A percentile compares a stretch with the other conserved stretches of the same genome.
phyloP scores from a whole-genome alignment of 768 basidiomycete genomes.

The Hysterangium stoloniferum region DNA sequence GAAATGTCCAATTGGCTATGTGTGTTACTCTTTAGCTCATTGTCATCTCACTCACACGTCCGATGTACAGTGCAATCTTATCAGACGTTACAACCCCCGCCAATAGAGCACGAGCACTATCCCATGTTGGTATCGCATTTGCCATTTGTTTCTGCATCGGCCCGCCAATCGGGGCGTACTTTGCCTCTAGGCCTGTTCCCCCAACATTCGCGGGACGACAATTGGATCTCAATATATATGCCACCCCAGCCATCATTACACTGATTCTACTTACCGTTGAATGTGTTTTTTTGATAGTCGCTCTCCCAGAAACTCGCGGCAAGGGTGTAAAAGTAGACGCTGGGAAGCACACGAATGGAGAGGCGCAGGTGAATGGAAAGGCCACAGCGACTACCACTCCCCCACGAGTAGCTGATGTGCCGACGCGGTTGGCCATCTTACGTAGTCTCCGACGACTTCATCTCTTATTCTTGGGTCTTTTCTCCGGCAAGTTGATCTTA shows the following conservation, averaged over 20 bases:
- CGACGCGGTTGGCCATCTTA: conserved; percentile 26
- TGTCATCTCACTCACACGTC: conserved; percentile 3
- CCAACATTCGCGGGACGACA: conserved; percentile 44
- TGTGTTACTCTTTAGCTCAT: conserved; percentile 31
- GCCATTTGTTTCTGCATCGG: conserved; percentile 91
- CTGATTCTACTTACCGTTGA: conserved; percentile 70
- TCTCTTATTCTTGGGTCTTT: conserved; percentile 79
- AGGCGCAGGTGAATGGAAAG: conserved; percentile 10
- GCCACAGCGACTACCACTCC: conserved; percentile 20
- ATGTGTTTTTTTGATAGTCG: conserved; percentile 65
- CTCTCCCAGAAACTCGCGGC: conserved; percentile 82
- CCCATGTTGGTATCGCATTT: conserved; percentile 93
- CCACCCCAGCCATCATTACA: conserved; percentile 80
- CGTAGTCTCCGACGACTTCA: conserved; percentile 64
- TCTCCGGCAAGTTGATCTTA: conserved; percentile 49
- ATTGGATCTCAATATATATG: conserved; percentile 79
- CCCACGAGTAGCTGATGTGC: conserved; percentile 15
- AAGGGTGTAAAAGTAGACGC: conserved; percentile 23
- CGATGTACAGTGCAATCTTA: conserved; percentile 69
- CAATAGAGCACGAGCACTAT: conserved; percentile 77
- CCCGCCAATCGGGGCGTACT: conserved; percentile 93
- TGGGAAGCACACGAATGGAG: conserved; percentile 17
- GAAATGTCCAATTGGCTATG: conserved; percentile 96
- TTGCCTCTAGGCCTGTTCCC: conserved; percentile 79
- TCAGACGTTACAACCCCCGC: conserved; percentile 81